Percentiles rank a stretch among this genome's conserved stretches.
These are phyloP conservation scores for Senna tora DNA, from an alignment of 306 rosid genomes.

Conservation along the genomic window DNA sequence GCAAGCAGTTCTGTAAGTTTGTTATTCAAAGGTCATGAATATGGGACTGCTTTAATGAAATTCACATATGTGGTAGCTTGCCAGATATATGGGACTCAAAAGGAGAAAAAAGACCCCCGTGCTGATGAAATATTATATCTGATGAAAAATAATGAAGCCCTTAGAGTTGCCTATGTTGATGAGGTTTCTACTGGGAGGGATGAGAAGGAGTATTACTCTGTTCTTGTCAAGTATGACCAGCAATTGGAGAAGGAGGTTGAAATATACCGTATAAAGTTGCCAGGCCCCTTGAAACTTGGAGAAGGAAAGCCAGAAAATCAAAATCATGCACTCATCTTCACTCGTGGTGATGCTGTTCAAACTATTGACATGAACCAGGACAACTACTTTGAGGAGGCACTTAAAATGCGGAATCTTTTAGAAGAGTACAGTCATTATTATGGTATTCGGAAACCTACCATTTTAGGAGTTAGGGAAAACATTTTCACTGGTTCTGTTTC, in stretches of 20 bases:
- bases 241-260: constrained; percentile 55
- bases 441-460: constrained; percentile 53
- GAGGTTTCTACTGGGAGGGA: constrained; percentile 45
- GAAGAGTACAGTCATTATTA: constrained; percentile 48
- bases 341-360: constrained; percentile 58
- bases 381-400: constrained; percentile 60
- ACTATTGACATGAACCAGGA: constrained; percentile 62
- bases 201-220: constrained; percentile 52
- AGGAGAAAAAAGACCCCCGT: constrained; percentile 61
- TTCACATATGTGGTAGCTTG: constrained; percentile 93
- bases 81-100: constrained; percentile 93
- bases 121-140: constrained; percentile 55
- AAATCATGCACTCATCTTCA: constrained; percentile 55
- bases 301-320: constrained; percentile 63
- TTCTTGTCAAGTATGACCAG: constrained; percentile 57
- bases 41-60: constrained; percentile 94
- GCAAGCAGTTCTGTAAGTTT: constrained; percentile 60
- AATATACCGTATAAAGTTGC: constrained; percentile 53
- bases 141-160: constrained; percentile 54
- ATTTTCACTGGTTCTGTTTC: constrained; percentile 59
- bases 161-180: constrained; percentile 58
- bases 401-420: constrained; percentile 53
- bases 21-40: constrained; percentile 89
- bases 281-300: constrained; percentile 58
- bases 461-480: constrained; percentile 56